Percentiles rank a stretch among this genome's conserved stretches.
Conservation (phyloP, 495 filamentous ascomycete genomes). For the Penicillium bialowiezense region DNA sequence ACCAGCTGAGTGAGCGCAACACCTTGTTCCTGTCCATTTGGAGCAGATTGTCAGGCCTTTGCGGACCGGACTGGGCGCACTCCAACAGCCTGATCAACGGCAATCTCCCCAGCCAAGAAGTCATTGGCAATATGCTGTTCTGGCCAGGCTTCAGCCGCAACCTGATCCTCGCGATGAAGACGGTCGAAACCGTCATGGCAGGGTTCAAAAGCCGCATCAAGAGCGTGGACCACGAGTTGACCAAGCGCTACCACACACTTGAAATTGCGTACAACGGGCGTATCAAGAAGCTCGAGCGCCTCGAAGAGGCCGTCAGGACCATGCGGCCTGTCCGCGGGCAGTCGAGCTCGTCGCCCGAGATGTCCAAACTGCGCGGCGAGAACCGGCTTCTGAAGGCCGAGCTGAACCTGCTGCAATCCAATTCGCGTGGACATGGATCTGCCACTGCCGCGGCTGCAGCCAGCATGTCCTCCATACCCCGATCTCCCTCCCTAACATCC, state of each 20-base stretch:
- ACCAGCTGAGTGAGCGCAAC: conserved; percentile 88
- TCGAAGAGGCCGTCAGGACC: conserved; percentile 69
- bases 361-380: conserved; percentile 70
- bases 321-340: conserved; percentile 41
- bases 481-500: conserved; percentile 26
- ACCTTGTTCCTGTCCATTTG: conserved; percentile 79
- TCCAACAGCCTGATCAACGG: conserved; percentile 87
- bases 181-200: conserved; percentile 76
- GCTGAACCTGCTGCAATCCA: conserved; percentile 65
- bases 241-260: conserved; percentile 84
- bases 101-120: conserved; percentile 75
- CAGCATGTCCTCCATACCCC: conserved; percentile 23
- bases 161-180: conserved; percentile 80
- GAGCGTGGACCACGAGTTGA: conserved; percentile 80
- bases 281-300: conserved; percentile 79
- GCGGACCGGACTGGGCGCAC: conserved; percentile 88
- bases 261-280: conserved; percentile 77
- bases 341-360: conserved; percentile 53
- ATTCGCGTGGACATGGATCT: conserved; percentile 35
- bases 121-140: conserved; percentile 68
- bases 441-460: conserved; percentile 21
- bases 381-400: conserved; percentile 84
- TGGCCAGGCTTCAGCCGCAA: conserved; percentile 87
- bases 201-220: conserved; percentile 78
- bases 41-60: conserved; percentile 81